Conservation (phyloP, 805 yeast genomes). For the Teunomyces pallodes region DNA sequence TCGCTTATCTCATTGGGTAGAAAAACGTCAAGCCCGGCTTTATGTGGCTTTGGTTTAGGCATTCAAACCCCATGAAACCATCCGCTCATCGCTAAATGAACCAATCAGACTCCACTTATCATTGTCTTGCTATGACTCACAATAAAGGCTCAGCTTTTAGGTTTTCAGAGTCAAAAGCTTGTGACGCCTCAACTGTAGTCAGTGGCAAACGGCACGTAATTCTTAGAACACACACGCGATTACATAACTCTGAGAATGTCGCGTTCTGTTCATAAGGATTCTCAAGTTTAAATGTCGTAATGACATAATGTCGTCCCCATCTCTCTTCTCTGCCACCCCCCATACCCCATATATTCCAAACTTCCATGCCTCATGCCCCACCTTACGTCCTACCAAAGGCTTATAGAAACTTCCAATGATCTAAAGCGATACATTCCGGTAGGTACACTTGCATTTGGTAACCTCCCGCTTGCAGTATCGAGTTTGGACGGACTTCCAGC, state of each 20-base stretch:
- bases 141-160: no score
- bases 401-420: constrained; percentile 37
- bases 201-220: no score
- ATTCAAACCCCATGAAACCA: not conserved
- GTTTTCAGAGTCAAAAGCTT: no score
- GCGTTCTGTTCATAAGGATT: not conserved
- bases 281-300: not conserved
- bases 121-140: not conserved
- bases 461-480: constrained; percentile 40
- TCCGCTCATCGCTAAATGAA: no score
- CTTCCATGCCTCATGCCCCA: not conserved
- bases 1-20: not conserved
- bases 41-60: no score
- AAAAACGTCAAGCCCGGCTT: not conserved
- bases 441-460: constrained; percentile 47
- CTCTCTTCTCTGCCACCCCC: not conserved
- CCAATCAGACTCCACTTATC: not conserved
- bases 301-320: not conserved
- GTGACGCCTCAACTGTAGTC: no score
- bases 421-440: constrained; percentile 39
- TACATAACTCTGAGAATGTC: not conserved
- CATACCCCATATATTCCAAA: no score
- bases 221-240: no score
- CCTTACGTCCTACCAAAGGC: constrained; percentile 6
- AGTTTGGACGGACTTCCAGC: constrained; percentile 33